These are phyloP conservation scores for Neostapfia colusana DNA, from an alignment of 176 grass and related monocot genomes.

Conservation along the genomic window DNA sequence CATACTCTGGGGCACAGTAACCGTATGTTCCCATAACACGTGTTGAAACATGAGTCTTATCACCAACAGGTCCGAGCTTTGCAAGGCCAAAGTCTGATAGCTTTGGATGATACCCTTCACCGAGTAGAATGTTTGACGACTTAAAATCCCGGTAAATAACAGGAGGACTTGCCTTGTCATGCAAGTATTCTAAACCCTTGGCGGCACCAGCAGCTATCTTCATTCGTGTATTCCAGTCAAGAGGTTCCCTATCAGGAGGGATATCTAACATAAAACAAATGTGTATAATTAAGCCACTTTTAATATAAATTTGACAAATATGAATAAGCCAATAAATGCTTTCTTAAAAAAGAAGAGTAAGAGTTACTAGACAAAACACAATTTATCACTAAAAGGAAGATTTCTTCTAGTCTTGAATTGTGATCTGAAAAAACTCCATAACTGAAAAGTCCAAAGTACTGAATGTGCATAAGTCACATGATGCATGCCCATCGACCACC, in stretches of 20 bases:
- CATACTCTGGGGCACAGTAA: constrained; percentile 91
- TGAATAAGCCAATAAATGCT: constrained; percentile 3
- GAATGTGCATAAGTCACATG: neutral
- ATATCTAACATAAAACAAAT: constrained; percentile 54
- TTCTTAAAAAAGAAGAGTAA: neutral
- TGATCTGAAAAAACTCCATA: constrained; percentile 13
- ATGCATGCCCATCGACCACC: constrained; percentile 12
- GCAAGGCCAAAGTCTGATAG: constrained; percentile 89
- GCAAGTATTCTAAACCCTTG: constrained; percentile 85
- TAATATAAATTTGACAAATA: constrained; percentile 5
- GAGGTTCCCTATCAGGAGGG: constrained; percentile 82
- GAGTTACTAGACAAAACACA: too few species aligned
- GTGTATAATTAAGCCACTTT: neutral
- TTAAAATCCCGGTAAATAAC: constrained; percentile 94
- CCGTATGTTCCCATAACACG: constrained; percentile 93
- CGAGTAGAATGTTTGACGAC: constrained; percentile 91
- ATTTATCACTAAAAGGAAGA: neutral
- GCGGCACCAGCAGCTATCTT: constrained; percentile 94
- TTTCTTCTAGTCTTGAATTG: constrained; percentile 5
- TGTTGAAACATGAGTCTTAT: constrained; percentile 92
- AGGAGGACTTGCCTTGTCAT: constrained; percentile 84
- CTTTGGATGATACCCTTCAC: constrained; percentile 74
- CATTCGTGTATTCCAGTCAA: constrained; percentile 89
- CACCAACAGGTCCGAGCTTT: constrained; percentile 88
- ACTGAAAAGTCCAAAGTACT: constrained; percentile 18